A percentile compares a stretch with the other conserved stretches of the same genome.
Evolutionary conservation across 2,329 filamentous ascomycete genomes (phyloP).

Genomic region (Rugonectria rugulosa): DNA sequence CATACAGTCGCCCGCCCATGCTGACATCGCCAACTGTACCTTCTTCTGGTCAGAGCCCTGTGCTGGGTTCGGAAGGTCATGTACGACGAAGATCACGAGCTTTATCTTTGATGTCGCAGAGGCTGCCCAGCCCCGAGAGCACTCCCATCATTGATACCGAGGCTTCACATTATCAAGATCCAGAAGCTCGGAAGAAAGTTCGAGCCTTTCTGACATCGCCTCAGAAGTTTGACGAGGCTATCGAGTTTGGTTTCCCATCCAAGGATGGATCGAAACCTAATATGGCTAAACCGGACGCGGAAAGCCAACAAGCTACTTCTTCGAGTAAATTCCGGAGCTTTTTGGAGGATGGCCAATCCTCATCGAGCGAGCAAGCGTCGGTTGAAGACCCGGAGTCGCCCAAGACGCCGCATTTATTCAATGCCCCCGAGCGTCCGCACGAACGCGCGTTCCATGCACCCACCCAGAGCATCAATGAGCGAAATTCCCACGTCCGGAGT

Average conservation of each 20-base stretch:
- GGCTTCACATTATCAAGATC: constrained; percentile 88
- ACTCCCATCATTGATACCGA: constrained; percentile 65
- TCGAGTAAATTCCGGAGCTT: constrained; percentile 65
- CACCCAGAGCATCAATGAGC: constrained; percentile 31
- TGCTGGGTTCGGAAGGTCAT: constrained; percentile 43
- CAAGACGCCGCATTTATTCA: constrained; percentile 60
- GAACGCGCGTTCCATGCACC: constrained; percentile 40
- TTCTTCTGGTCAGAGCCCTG: constrained; percentile 32
- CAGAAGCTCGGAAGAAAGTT: constrained; percentile 85
- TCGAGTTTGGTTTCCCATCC: constrained; percentile 91
- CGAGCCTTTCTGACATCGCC: constrained; percentile 87
- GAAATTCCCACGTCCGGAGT: constrained; percentile 16
- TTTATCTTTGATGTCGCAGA: constrained; percentile 61
- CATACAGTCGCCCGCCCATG: constrained; percentile 57
- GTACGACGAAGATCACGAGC: constrained; percentile 61
- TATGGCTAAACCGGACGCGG: constrained; percentile 37
- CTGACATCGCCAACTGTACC: constrained; percentile 37
- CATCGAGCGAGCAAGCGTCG: constrained; percentile 64
- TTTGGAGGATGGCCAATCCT: constrained; percentile 64
- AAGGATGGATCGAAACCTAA: constrained; percentile 53
- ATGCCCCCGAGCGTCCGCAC: constrained; percentile 39
- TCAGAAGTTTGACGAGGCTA: constrained; percentile 93
- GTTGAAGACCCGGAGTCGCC: constrained; percentile 67
- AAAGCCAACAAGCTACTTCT: constrained; percentile 41
- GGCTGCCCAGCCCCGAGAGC: constrained; percentile 42